phyloP scores from a whole-genome alignment of 2,329 filamentous ascomycete genomes.

The Penicillium sp. region DNA sequence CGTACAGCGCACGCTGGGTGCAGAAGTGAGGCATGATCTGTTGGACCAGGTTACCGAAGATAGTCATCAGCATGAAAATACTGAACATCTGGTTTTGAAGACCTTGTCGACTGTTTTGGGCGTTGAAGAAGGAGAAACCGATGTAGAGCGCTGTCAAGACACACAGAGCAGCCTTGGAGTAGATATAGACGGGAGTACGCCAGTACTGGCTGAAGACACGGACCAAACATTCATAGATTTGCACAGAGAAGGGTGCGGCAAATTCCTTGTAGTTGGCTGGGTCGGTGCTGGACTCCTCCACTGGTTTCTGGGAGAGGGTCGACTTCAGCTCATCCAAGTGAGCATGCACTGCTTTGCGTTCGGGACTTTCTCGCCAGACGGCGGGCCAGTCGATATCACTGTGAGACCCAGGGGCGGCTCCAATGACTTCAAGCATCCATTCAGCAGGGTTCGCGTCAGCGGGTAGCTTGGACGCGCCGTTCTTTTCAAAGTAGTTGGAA shows the following conservation, averaged over 20 bases:
- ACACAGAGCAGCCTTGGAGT: slow-evolving; percentile 69
- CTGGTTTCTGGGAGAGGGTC: slow-evolving; percentile 37
- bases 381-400: slow-evolving; percentile 62
- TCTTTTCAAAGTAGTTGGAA: slow-evolving; percentile 58
- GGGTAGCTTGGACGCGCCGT: slow-evolving; percentile 57
- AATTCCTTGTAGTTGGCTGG: slow-evolving; percentile 66
- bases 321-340: slow-evolving; percentile 50
- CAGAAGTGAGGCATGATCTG: slow-evolving; percentile 57
- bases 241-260: slow-evolving; percentile 64
- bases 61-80: slow-evolving; percentile 77
- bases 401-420: slow-evolving; percentile 57
- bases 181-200: slow-evolving; percentile 84
- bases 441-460: slow-evolving; percentile 66
- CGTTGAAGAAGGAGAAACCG: slow-evolving; percentile 74
- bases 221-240: slow-evolving; percentile 61
- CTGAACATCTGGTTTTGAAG: slow-evolving; percentile 87
- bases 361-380: slow-evolving; percentile 55
- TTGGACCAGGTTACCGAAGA: slow-evolving; percentile 59
- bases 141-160: slow-evolving; percentile 66
- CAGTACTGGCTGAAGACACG: slow-evolving; percentile 90
- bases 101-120: slow-evolving; percentile 68
- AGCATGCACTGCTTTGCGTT: slow-evolving; percentile 52
- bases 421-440: slow-evolving; percentile 60
- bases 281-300: slow-evolving; percentile 36
- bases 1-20: slow-evolving; percentile 54